Conservation (phyloP, 768 basidiomycete genomes). For the Sistotremastrum niveocremeum region DNA sequence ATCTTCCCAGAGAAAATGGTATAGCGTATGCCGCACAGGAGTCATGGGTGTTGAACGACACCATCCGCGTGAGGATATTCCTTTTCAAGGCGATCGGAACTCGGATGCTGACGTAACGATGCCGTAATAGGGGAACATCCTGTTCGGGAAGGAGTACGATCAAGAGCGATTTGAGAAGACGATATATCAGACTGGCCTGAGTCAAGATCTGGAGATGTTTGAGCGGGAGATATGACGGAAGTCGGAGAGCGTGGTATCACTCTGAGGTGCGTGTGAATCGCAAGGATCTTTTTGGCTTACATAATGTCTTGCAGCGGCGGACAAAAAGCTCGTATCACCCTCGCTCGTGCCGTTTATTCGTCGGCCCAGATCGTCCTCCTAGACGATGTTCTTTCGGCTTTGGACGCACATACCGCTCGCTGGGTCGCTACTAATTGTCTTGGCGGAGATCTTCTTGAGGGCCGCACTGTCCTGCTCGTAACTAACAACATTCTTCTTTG, state of each 20-base stretch:
- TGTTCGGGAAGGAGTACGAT: conserved; percentile 35
- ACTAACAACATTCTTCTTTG: conserved; percentile 7
- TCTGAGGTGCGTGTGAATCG: conserved; percentile 7
- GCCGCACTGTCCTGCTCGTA: conserved; percentile 23
- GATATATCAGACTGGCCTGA: conserved; percentile 33
- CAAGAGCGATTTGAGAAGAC: conserved; percentile 29
- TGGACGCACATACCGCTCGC: conserved; percentile 26
- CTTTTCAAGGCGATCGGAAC: no score
- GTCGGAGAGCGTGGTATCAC: conserved; percentile 34
- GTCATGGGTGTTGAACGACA: conserved; percentile 35
- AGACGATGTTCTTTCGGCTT: conserved; percentile 33
- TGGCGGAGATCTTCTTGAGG: conserved; percentile 19
- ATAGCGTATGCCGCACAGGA: conserved; percentile 37
- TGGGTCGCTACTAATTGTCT: conserved; percentile 24
- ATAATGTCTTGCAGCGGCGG: no score
- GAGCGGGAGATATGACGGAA: conserved; percentile 23
- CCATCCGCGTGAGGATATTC: conserved; percentile 13
- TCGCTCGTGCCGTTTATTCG: conserved; percentile 34
- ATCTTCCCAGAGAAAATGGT: conserved; percentile 29
- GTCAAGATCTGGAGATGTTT: conserved; percentile 18
- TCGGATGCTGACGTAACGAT: no score
- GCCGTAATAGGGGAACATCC: conserved; percentile 27
- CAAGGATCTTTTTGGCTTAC: background rate
- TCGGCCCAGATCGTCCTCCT: conserved; percentile 29
- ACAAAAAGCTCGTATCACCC: conserved; percentile 29